Base-by-base conservation (phyloP, 345 rosid species). In the Erysimum cheiranthoides region DNA sequence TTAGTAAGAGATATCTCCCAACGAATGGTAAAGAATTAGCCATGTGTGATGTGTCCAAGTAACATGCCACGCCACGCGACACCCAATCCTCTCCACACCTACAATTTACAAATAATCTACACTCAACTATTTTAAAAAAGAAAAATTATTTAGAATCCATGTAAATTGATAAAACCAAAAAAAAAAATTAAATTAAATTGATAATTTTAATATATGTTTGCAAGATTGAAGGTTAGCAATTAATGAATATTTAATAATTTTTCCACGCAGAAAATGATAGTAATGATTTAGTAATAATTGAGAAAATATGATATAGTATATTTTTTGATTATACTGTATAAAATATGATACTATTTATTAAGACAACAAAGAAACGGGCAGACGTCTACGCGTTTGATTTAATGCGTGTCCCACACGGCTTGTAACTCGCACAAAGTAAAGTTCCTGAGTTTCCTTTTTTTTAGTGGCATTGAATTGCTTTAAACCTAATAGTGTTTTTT, bases 351-450 rank as follows among this genome's bases (percentile, higher is more conserved):
- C n/a, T n/a, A 2, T 0, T 31, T 56, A n/a, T 57, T 5, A 32
- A 31, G 3, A 16, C 1, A 31, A 7, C 32, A n/a, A 3, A 42
- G 4, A 31, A 46, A 46, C 39, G 3, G 18, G 47, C 9, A 66
- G 16, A 7, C 18, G 56, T 66, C 10, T 31, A 66, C 70, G 18
- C 70, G 45, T 66, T 12, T 66, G 45, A 18, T 49, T 32, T 10
- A 34, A 49, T 3, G 45, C 58, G 40, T 65, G 56, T 10, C 16
- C 70, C 6, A 9, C 70, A 46, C 28, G 69, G 5, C 69, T 40
- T 28, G 13, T 21, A 40, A 40, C 5, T 60, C 11, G 32, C 42
- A 58, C 14, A 21, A 21, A 28, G 16, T 13, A 3, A 7, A 18
- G 51, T 21, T 21, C 25, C 25, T 21, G 25, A 0, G 25, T 21